Evolutionary conservation across 106 monocot species (phyloP).

Genomic region (Agapanthus africanus): DNA sequence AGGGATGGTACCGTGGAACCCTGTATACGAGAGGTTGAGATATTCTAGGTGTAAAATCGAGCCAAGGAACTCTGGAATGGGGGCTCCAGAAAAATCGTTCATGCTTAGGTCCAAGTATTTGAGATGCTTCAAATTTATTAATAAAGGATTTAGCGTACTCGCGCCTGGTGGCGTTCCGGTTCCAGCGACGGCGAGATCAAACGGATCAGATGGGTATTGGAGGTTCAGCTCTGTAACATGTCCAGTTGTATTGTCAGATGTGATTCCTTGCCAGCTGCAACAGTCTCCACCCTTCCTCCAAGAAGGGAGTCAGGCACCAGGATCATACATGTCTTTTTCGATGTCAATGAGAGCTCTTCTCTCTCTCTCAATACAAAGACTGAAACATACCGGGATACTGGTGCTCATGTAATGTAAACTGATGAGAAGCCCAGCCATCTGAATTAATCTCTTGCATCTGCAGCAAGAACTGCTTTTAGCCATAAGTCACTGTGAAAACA

Average conservation of each 20-base stretch:
- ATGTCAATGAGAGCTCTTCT: constrained; percentile 26
- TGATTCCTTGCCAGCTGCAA: constrained; percentile 35
- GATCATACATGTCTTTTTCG: constrained; percentile 14
- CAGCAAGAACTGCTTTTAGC: too few species aligned
- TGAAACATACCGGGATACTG: too few species aligned
- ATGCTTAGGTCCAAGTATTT: neutral
- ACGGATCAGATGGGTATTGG: neutral
- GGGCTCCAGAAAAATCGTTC: neutral
- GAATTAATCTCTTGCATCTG: too few species aligned
- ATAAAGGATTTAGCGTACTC: neutral
- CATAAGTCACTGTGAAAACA: too few species aligned
- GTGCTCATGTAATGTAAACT: too few species aligned
- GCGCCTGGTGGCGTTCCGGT: too few species aligned
- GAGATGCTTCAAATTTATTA: neutral
- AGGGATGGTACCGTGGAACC: neutral
- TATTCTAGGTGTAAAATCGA: neutral
- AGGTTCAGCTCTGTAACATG: constrained; percentile 34
- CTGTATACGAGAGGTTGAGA: neutral
- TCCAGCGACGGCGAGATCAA: too few species aligned
- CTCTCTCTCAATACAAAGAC: constrained; percentile 18
- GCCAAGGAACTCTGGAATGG: neutral
- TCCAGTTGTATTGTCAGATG: constrained; percentile 19
- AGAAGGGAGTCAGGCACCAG: constrained; percentile 12
- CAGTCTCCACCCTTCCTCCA: constrained; percentile 27
- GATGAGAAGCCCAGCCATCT: too few species aligned